Conservation (phyloP, 2,329 filamentous ascomycete genomes). For the Epicoccum nigrum region DNA sequence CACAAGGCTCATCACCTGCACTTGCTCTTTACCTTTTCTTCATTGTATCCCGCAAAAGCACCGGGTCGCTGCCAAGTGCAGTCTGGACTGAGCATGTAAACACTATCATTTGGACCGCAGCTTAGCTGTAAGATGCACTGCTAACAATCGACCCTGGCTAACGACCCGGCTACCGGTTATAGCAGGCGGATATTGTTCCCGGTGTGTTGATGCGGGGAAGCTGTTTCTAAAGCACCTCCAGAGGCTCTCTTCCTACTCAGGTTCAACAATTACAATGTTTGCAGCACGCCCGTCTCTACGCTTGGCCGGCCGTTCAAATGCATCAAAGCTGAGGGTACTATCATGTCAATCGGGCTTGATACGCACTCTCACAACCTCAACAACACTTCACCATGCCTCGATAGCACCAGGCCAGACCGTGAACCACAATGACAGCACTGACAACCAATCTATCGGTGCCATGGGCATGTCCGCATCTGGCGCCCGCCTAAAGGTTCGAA, state of each 20-base stretch:
- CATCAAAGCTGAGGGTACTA: too few species aligned
- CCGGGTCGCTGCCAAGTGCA: too few species aligned
- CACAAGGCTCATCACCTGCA: too few species aligned
- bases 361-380: conserved; percentile 21
- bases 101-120: not conserved
- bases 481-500: conserved; percentile 53
- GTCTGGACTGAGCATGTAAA: too few species aligned
- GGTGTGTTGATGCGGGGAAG: conserved; percentile 14
- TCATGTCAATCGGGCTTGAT: too few species aligned
- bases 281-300: not conserved
- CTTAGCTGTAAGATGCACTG: not conserved
- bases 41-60: too few species aligned
- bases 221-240: not conserved
- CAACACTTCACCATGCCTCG: conserved; percentile 22
- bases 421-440: conserved; percentile 44
- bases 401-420: conserved; percentile 29
- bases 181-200: conserved; percentile 1
- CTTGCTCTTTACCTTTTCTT: too few species aligned
- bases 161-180: not conserved
- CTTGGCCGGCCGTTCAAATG: not conserved
- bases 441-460: conserved; percentile 53
- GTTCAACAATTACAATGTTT: not conserved
- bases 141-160: not conserved
- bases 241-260: not conserved
- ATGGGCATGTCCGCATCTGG: conserved; percentile 56